Conservation (phyloP, 1,139 yeast species). For the Pichia cactophila region DNA sequence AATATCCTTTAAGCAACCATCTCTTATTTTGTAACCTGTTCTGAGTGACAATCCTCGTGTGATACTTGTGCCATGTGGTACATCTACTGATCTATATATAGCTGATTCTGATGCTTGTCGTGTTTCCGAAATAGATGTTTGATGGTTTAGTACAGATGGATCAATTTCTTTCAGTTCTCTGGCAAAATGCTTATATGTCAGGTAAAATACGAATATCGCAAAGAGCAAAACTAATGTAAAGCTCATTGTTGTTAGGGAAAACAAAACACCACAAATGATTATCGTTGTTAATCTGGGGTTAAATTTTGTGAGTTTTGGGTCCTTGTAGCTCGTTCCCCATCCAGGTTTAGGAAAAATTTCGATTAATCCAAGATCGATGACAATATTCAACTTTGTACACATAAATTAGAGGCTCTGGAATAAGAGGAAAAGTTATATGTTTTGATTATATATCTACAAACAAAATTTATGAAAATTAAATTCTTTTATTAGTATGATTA, state of each 20-base stretch:
- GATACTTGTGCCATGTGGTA: conserved; percentile 54
- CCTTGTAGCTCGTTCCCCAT: too few relatives aligned
- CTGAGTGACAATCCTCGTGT: conserved; percentile 61
- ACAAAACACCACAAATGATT: too few relatives aligned
- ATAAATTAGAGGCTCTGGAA: too few relatives aligned
- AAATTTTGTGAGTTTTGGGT: too few relatives aligned
- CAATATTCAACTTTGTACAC: too few relatives aligned
- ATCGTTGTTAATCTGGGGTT: too few relatives aligned
- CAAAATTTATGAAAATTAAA: too few relatives aligned
- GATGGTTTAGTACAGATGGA: conserved; percentile 50
- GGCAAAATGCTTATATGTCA: conserved; percentile 9
- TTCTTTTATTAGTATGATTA: background rate
- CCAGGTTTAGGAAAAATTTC: too few relatives aligned
- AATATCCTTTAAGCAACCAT: conserved; percentile 61
- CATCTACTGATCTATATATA: conserved; percentile 53
- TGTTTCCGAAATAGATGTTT: conserved; percentile 50
- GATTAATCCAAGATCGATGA: too few relatives aligned
- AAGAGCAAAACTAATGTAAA: background rate
- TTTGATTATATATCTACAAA: too few relatives aligned
- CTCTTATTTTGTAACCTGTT: conserved; percentile 54
- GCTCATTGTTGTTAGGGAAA: background rate
- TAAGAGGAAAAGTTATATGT: too few relatives aligned
- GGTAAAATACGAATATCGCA: background rate
- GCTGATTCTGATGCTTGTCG: conserved; percentile 56
- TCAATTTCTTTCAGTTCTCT: conserved; percentile 42